These are phyloP conservation scores for Chlorella sorokiniana DNA, from an alignment of 139 green algal genomes.

Conservation along the genomic window DNA sequence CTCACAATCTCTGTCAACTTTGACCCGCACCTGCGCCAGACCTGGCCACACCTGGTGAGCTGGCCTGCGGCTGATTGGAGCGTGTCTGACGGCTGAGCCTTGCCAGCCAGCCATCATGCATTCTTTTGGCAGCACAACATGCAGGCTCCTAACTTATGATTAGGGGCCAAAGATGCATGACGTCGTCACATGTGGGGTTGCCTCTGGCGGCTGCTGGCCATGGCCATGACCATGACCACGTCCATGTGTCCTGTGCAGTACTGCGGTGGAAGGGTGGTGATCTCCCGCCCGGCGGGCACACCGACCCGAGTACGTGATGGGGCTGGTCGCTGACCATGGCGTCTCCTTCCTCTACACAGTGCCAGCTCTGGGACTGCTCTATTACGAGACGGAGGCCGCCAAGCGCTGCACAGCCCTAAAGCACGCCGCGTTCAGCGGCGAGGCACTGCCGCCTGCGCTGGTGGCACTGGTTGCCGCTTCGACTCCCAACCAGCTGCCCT, in stretches of 20 bases:
- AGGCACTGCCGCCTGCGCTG: slow-evolving; percentile 12
- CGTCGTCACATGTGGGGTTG: no score
- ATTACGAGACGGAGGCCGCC: background rate
- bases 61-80: background rate
- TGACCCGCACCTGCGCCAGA: slow-evolving; percentile 34
- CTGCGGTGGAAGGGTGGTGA: background rate
- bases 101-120: no score
- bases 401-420: background rate
- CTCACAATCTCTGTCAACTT: slow-evolving; percentile 47
- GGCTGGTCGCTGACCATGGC: background rate
- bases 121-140: no score
- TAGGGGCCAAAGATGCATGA: no score
- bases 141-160: no score
- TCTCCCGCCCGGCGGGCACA: background rate
- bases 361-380: slow-evolving; percentile 19
- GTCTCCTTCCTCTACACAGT: background rate
- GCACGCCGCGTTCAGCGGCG: background rate
- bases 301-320: background rate
- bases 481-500: background rate
- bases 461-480: background rate
- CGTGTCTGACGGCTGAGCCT: slow-evolving; percentile 1
- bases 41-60: background rate
- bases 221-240: background rate
- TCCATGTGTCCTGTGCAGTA: background rate
- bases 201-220: no score